Evolutionary conservation across 331 rosid genomes (phyloP), one percentile per base, ranked within the genome.

Genomic region (Cydonia oblonga): DNA sequence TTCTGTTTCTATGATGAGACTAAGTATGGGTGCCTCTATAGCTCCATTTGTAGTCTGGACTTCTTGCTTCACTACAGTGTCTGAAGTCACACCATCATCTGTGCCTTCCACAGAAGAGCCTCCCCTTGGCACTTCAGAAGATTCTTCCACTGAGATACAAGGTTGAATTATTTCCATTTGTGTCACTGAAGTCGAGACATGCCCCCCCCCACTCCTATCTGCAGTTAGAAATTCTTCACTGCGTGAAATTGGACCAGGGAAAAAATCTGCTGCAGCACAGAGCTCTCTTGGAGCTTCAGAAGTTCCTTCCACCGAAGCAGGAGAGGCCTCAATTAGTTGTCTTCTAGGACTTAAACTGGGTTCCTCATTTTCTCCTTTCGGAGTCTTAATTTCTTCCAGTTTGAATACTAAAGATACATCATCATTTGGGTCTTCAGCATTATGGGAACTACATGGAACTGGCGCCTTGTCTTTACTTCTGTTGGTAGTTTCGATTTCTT

Each of bases 281-380:
- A 23, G 64, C 83, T 70, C 84, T 63, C n/a, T 63, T 70, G 77
- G 76, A 86, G 73, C 79, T 79, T 78, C 89, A 71, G 80, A 79
- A 79, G 64, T 53, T 46, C 54, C 79, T 56, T 75, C 84, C 7
- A 40, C 65, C 25, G 53, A 72, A 42, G 54, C 49, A 66, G 65
- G 59, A 69, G 74, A 68, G 18, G 74, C 81, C 72, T 75, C 76
- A 30, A 46, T 73, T 70, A 72, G 56, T 59, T 59, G 62, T 68
- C 57, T 33, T 53, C 42, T 70, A 38, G 42, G 42, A 63, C 65
- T 59, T 53, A 58, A 75, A 68, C 44, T 29, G 69, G 75, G 80
- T 64, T 82, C 89, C 82, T 75, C 72, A 66, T 59, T 64, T 67
- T 72, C 78, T 82, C 52, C 80, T 42, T 70, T 66, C 35, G 30